A percentile compares a stretch with the other conserved stretches of the same genome.
phyloP scores from a whole-genome alignment of 2,329 filamentous ascomycete species.

The Trichothecium roseum region DNA sequence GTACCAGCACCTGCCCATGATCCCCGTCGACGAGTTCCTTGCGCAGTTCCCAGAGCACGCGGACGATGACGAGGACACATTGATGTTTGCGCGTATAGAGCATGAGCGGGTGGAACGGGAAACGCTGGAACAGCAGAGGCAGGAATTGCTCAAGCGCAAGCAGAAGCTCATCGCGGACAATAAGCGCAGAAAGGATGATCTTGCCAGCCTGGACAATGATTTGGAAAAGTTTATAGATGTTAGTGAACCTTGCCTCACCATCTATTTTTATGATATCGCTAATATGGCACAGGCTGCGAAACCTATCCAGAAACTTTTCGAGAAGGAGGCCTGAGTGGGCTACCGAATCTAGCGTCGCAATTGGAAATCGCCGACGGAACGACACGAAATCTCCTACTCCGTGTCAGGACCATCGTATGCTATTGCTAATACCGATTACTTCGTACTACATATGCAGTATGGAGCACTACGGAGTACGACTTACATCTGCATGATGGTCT shows the following conservation, averaged over 20 bases:
- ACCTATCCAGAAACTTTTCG: constrained; percentile 77
- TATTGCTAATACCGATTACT: too few species aligned
- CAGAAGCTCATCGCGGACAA: constrained; percentile 60
- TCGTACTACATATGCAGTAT: too few species aligned
- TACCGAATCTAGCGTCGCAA: neutral
- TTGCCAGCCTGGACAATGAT: constrained; percentile 84
- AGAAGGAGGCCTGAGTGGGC: constrained; percentile 49
- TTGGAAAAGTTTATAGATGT: constrained; percentile 91
- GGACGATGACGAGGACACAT: constrained; percentile 62
- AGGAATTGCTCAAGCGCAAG: constrained; percentile 60
- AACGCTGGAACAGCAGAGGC: constrained; percentile 72
- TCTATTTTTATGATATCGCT: constrained; percentile 5
- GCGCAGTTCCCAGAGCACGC: constrained; percentile 62
- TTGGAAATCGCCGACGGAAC: too few species aligned
- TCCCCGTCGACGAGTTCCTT: constrained; percentile 76
- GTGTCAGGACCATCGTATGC: too few species aligned
- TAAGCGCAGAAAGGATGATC: constrained; percentile 85
- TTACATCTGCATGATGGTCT: too few species aligned
- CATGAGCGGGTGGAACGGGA: constrained; percentile 82
- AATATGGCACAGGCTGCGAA: constrained; percentile 57
- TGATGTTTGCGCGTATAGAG: constrained; percentile 86
- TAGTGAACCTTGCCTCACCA: constrained; percentile 19
- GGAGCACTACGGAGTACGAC: too few species aligned
- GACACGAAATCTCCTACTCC: too few species aligned
- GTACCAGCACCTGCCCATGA: constrained; percentile 75